Base-by-base conservation (phyloP, 345 rosid genomes). In the Garcia nutans region DNA sequence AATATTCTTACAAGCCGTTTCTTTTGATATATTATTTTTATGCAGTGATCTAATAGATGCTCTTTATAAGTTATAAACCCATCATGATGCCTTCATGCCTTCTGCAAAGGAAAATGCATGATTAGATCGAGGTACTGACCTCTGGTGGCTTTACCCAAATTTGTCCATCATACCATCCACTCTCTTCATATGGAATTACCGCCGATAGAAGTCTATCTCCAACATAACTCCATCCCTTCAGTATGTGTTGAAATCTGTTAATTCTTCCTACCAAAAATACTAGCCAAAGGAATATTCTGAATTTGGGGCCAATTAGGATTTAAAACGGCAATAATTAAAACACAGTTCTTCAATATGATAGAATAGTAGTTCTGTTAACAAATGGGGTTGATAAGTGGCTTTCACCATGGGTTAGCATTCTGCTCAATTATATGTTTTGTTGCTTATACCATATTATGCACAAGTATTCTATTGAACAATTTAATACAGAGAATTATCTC, bases 111-210 rank as follows among this genome's bases (percentile, higher is more conserved):
- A 8, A 59, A 45, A n/a, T 31, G 49, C 15, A 49, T 63, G 37
- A 8, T 65, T 13, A 47, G 50, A 47, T 9, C 1, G 50, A 47
- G 50, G 81, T 22, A 78, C 91, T 78, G 78, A 92, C 97, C 97
- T 93, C 97, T 0, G 99, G 97, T 59, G 99, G 97, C 79, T 95
- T 95, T 42, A 91, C 97, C 97, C 96, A 93, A 96, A 91, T 95
- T 81, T 93, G 99, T 26, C 97, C 99, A 71, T 95, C 97, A 83
- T 95, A 95, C 97, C 99, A 95, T 78, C 99, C 99, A 58, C 89
- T 95, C 87, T 95, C 99, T 86, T 95, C 99, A 56, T 95, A 93
- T 19, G 97, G 97, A 49, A 95, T 82, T 75, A 95, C 97, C 2
- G 99, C 99, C 23, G 99, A 89, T 69, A 95, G 90, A 76, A 95